Evolutionary conservation across 2,329 filamentous ascomycete genomes (phyloP).

Genomic region (Apiospora pterosperma): DNA sequence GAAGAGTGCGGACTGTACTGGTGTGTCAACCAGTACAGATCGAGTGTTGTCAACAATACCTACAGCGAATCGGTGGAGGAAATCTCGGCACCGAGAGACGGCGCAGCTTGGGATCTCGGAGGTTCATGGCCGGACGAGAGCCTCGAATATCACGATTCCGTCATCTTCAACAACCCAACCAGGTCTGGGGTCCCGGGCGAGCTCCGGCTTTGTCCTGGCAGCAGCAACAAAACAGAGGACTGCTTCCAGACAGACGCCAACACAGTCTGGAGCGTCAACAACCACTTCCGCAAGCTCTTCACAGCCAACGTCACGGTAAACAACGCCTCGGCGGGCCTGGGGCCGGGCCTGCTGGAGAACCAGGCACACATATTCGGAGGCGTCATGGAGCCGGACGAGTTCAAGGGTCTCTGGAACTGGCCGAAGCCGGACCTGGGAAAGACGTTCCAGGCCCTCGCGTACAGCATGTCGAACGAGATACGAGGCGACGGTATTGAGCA

Average conservation of each 20-base stretch:
- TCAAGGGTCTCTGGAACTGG: not conserved
- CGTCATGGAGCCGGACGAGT: not conserved
- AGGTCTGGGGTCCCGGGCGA: not conserved
- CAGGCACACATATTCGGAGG: not conserved
- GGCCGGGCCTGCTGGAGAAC: not conserved
- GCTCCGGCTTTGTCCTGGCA: not conserved
- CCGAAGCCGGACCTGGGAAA: not conserved
- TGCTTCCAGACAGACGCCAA: not conserved
- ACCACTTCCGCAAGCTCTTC: not conserved
- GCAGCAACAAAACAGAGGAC: not conserved
- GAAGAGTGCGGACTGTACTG: conserved; percentile 4
- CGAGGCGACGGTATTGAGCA: not conserved
- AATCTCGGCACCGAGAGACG: not conserved
- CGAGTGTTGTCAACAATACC: not conserved
- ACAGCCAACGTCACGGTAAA: not conserved
- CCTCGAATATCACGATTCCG: not conserved
- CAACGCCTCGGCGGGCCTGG: not conserved
- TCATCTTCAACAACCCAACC: not conserved
- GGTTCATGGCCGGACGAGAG: not conserved
- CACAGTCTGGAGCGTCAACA: not conserved
- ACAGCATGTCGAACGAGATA: not conserved
- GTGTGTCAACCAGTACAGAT: not conserved
- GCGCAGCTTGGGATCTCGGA: not conserved
- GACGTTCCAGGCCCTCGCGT: not conserved
- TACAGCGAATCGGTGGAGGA: not conserved